Base-by-base conservation (phyloP, 78 protist genomes). In the Dictyostelium brefeldianum region DNA sequence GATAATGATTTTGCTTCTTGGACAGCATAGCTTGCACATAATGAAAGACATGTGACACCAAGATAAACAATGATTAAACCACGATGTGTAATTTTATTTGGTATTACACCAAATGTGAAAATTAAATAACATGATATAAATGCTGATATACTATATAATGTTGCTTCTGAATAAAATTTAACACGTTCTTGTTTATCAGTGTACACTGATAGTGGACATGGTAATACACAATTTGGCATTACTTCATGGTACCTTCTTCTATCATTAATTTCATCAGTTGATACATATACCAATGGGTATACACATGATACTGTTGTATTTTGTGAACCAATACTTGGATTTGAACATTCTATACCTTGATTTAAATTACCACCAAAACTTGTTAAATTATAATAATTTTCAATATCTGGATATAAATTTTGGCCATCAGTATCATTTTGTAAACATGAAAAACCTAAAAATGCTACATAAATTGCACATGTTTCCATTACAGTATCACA, bases 51-150 rank as follows among this genome's bases (percentile, higher is more conserved):
- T 8, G 81, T 50, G 5, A 77, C 27, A 46, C 67, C 29, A 11
- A 77, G 15, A 77, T 50, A 50, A 77, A 43, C 41, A 27, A 77
- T 50, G 51, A 77, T 77, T 3, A 29, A 15, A 17, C 15, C 25
- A 36, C 64, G 56, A 77, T 50, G 22, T 36, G 59, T 77, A 8
- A n/a, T 18, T 25, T 77, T 77, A 17, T 77, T 77, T 43, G 81
- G 81, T 22, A 77, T 50, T 2, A 77, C 65, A 5, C 81, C 81
- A 77, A 77, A 77, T 27, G 64, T 50, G 7, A 77, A 25, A 12
- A 77, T n/a, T 25, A 50, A 50, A 50, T 27, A 46, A 25, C 48
- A 20, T 20, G 50, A 17, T 10, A 18, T 14, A 0, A 56, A n/a
- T 6, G 48, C 27, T 27, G 81, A 77, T 14, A 77, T 22, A 50